Percentiles rank a stretch among this genome's conserved stretches.
phyloP scores from a whole-genome alignment of 1,284 basidiomycete species.

The Puccinia hordei region DNA sequence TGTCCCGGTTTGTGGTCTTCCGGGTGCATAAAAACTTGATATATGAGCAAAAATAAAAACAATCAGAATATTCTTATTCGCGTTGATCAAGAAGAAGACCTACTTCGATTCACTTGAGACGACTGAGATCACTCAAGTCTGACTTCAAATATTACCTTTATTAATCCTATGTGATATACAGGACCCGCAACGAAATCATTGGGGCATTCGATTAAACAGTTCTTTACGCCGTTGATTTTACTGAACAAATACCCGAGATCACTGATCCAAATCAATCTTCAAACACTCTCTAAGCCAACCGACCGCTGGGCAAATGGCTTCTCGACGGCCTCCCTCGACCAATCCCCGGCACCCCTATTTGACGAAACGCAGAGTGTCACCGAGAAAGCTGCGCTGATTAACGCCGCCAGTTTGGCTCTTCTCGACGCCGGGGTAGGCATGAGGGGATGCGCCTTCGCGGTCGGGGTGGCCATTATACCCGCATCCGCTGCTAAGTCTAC shows the following conservation, averaged over 20 bases:
- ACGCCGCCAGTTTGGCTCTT: conserved; percentile 56
- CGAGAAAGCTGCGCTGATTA: conserved; percentile 57
- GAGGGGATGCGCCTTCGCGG: conserved; percentile 55
- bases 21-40: conserved; percentile 58
- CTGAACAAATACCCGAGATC: conserved; percentile 64
- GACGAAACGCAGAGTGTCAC: conserved; percentile 42
- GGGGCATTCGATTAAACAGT: conserved; percentile 57
- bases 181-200: conserved; percentile 60
- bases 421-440: conserved; percentile 57
- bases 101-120: too few relatives aligned
- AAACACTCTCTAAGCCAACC: conserved; percentile 63
- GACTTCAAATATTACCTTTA: neutral
- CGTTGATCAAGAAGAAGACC: neutral
- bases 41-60: neutral
- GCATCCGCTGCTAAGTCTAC: conserved; percentile 5
- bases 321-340: neutral
- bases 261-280: conserved; percentile 69
- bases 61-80: neutral
- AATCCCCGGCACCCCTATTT: neutral
- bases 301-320: conserved; percentile 60
- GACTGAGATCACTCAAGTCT: neutral
- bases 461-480: conserved; percentile 55
- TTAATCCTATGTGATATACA: conserved; percentile 50
- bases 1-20: conserved; percentile 62
- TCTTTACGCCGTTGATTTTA: conserved; percentile 61